Percentiles rank a stretch among this genome's conserved stretches.
Conservation (phyloP, 2,329 filamentous ascomycete genomes). For the Cytospora paraplurivora region DNA sequence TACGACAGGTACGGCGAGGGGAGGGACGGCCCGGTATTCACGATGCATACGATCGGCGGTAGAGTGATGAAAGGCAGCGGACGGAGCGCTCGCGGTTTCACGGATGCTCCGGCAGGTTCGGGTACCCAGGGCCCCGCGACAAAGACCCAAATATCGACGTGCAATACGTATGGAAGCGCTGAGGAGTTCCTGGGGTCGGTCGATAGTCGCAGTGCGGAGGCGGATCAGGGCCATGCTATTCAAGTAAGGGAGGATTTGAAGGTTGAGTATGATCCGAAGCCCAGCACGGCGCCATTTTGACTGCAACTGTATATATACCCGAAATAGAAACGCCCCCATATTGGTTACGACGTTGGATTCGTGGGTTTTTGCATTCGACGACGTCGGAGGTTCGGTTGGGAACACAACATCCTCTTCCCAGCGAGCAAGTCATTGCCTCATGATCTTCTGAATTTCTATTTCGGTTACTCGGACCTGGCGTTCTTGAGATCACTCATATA, state of each 20-base stretch:
- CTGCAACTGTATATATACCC: background rate
- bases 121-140: background rate
- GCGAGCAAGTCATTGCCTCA: too few species aligned
- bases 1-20: background rate
- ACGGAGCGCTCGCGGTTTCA: background rate
- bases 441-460: background rate
- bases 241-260: background rate
- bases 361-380: too few species aligned
- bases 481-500: too few species aligned
- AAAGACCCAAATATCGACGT: background rate
- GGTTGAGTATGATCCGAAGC: background rate
- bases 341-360: too few species aligned
- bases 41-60: slow-evolving; percentile 9
- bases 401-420: too few species aligned
- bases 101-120: background rate
- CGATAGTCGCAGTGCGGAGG: background rate
- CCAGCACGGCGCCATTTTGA: background rate
- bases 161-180: background rate
- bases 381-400: too few species aligned
- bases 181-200: slow-evolving; percentile 1
- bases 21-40: background rate
- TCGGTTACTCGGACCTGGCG: too few species aligned
- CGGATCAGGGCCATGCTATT: background rate
- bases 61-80: background rate
- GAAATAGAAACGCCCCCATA: background rate